Conservation (phyloP, 2,329 filamentous ascomycete genomes). For the Ambrosiella xylebori region DNA sequence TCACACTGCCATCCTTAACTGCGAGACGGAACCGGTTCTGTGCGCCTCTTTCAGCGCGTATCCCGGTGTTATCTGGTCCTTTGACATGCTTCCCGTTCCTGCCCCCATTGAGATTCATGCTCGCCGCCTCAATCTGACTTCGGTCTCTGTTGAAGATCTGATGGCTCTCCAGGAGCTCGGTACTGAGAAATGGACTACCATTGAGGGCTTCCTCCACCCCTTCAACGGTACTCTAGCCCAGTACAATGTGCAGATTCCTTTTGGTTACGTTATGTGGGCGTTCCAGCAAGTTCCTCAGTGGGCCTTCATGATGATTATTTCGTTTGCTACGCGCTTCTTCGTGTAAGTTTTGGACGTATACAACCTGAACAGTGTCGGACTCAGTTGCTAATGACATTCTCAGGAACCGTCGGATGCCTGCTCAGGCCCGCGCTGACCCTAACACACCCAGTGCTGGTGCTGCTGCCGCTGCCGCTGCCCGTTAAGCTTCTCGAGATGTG, state of each 20-base stretch:
- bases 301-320: slow-evolving; percentile 61
- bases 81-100: slow-evolving; percentile 48
- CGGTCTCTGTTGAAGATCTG: slow-evolving; percentile 46
- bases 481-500: not conserved
- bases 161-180: slow-evolving; percentile 40
- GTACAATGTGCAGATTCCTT: slow-evolving; percentile 42
- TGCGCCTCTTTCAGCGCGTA: slow-evolving; percentile 57
- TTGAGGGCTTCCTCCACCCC: slow-evolving; percentile 58
- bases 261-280: slow-evolving; percentile 51
- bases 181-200: slow-evolving; percentile 25
- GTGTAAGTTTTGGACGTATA: slow-evolving; percentile 44
- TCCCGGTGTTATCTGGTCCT: slow-evolving; percentile 47
- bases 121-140: slow-evolving; percentile 52
- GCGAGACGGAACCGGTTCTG: slow-evolving; percentile 55
- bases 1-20: slow-evolving; percentile 53
- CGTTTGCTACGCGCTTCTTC: slow-evolving; percentile 53
- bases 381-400: not conserved
- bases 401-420: slow-evolving; percentile 9
- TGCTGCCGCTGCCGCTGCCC: not conserved
- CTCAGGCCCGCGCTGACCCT: slow-evolving; percentile 13
- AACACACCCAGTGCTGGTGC: slow-evolving; percentile 12
- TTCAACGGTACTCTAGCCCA: slow-evolving; percentile 51
- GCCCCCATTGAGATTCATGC: slow-evolving; percentile 46
- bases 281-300: slow-evolving; percentile 54
- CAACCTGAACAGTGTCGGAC: not conserved